Conservation (phyloP, 129 eudicot species). For the Gnaphalium uliginosum region DNA sequence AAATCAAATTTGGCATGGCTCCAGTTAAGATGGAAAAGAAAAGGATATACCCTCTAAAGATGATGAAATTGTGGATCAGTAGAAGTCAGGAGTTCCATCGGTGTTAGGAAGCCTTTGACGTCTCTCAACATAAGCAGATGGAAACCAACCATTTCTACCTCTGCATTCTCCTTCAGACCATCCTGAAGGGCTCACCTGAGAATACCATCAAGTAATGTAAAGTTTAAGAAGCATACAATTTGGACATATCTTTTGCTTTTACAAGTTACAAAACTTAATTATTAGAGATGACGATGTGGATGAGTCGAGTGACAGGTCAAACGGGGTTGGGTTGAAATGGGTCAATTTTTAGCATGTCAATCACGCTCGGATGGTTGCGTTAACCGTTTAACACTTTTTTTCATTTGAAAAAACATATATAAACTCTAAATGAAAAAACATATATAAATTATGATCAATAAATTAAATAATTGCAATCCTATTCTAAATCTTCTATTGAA, state of each 20-base stretch:
- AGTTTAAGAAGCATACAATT: neutral
- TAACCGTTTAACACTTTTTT: conserved; percentile 3
- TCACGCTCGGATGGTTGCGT: neutral
- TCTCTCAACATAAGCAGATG: conserved; percentile 73
- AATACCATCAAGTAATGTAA: conserved; percentile 4
- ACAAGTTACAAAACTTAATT: neutral
- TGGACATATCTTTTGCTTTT: conserved; percentile 1
- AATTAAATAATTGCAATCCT: no score
- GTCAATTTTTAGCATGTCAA: neutral
- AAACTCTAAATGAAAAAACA: neutral
- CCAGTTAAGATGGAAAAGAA: neutral
- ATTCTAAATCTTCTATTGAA: no score
- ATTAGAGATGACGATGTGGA: neutral
- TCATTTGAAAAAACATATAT: neutral
- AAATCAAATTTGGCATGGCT: conserved; percentile 24
- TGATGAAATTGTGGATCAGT: conserved; percentile 31
- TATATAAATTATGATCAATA: no score
- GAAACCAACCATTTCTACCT: conserved; percentile 97
- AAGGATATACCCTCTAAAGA: conserved; percentile 16
- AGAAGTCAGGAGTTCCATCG: conserved; percentile 59
- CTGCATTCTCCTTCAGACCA: conserved; percentile 97
- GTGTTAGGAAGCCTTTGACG: conserved; percentile 78
- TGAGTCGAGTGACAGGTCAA: neutral
- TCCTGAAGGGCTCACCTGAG: conserved; percentile 77
- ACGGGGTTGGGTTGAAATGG: neutral